Base-by-base conservation (phyloP, 164 flowering plant genomes). In the Berberis thunbergii region DNA sequence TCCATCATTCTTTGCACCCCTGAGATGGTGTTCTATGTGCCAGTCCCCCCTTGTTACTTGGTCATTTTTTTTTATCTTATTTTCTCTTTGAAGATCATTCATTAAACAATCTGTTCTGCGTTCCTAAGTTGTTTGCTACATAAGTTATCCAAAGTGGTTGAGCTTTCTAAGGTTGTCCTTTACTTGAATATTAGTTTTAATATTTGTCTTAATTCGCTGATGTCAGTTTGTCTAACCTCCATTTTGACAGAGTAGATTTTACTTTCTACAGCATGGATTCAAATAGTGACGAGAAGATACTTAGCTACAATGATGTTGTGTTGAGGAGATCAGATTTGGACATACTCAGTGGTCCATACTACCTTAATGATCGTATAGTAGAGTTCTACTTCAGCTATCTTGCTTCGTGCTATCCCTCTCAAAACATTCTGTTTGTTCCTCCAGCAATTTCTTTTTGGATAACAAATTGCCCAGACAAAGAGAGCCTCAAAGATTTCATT, bases 311-410 rank as follows among this genome's bases (percentile, higher is more conserved):
- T n/a, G 96, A 90, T 67, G 91, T 84, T 48, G 91, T 90, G 26
- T 82, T 86, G 4, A 73, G 98, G 65, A 70, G 73, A 71, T 90
- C 88, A 3, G 98, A 93, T 67, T 63, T 86, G 64, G 80, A 77
- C 56, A 93, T 93, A 59, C 92, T 88, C 1, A 72, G 78, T 11
- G 88, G 91, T 40, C 88, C 83, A 10, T 49, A 73, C 58, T 91
- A 66, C 64, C 84, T 94, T 8, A 94, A 94, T 65, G 98, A 91
- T 60, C 87, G 90, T n/a, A 80, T 88, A 49, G 84, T 94, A 4
- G 96, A 89, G 70, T 94, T 94, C 69, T 91, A 86, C 60, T 84
- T 91, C 68, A 85, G 86, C 66, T 82, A 79, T 67, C 86, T 94
- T 2, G 61, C 79, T 54, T 72, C 95, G 11, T 43, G 57, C 64